Conservation (phyloP, 805 yeast genomes). For the Ogataea methylovora region DNA sequence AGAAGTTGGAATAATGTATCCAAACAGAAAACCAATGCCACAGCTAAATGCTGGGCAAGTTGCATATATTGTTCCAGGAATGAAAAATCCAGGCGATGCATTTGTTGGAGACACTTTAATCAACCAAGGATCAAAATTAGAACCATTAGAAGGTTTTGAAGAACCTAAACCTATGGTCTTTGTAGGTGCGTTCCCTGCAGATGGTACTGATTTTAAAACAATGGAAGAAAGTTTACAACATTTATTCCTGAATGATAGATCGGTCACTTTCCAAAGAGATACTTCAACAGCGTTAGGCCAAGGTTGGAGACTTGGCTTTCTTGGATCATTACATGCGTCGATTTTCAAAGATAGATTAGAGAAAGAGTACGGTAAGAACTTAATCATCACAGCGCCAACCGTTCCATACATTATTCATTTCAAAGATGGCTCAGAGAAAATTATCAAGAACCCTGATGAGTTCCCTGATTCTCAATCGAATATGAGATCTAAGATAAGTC, state of each 20-base stretch:
- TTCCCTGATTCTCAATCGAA: slow-evolving; percentile 66
- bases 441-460: slow-evolving; percentile 86
- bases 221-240: slow-evolving; percentile 88
- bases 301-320: slow-evolving; percentile 95
- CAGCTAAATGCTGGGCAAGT: slow-evolving; percentile 82
- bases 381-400: slow-evolving; percentile 91
- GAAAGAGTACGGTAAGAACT: slow-evolving; percentile 88
- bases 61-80: slow-evolving; percentile 91
- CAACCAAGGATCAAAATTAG: slow-evolving; percentile 50
- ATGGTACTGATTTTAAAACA: slow-evolving; percentile 81
- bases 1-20: slow-evolving; percentile 94
- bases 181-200: slow-evolving; percentile 96
- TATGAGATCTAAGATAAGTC: slow-evolving; percentile 31
- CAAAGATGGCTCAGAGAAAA: slow-evolving; percentile 52
- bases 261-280: slow-evolving; percentile 83
- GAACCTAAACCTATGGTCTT: slow-evolving; percentile 98
- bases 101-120: slow-evolving; percentile 86
- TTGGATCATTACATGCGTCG: slow-evolving; percentile 92
- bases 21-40: slow-evolving; percentile 66
- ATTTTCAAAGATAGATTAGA: slow-evolving; percentile 89
- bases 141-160: slow-evolving; percentile 89
- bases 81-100: slow-evolving; percentile 82
- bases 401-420: slow-evolving; percentile 83
- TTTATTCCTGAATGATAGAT: slow-evolving; percentile 83
- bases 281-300: slow-evolving; percentile 93